Base-by-base conservation (phyloP, 1,139 yeast genomes). In the Zygotorulaspora mrakii region DNA sequence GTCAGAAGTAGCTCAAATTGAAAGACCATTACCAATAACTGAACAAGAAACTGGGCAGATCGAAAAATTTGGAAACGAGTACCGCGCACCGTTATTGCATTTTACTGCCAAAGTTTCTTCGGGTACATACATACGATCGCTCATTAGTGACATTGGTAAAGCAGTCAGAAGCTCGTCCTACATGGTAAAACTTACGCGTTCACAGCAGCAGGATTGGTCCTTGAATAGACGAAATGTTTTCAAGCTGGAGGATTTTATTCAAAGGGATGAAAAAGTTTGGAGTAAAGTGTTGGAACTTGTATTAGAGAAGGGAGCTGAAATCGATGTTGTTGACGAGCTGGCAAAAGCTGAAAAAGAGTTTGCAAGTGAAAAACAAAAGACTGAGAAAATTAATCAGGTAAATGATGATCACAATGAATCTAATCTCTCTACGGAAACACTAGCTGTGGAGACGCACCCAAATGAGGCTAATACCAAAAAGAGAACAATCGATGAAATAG, bases 111-210 rank as follows among this genome's bases (percentile, higher is more conserved):
- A 77, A 33, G 98, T 91, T 0, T 84, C 96, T 1, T 87, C 97
- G 0, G 99, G 99, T 1, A 91, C 98, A 0, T 94, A 94, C 55
- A 89, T 94, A 36, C 74, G 98, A 50, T 84, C 96, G 11, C 68
- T 94, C 42, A 73, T 91, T 34, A 87, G 95, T 62, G 98, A 94
- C 56, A 72, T 86, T 35, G 97, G 96, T 1, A 74, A 85, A 46
- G 82, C 91, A 0, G 66, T 89, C 58, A 82, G 82, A 12, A 77
- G 89, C 0, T 78, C 88, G 12, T 88, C 95, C 0, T 89, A 87
- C 57, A 89, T 94, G 96, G 95, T 84, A 7, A 81, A 79, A 49
- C 73, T 94, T 41, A 74, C 78, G 5, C 74, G 99, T 54, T 60
- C 67, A 7, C 71, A 76, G 40, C 98, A 91, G 62, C 87, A 88